Percentiles rank a stretch among this genome's conserved stretches.
Evolutionary conservation across 352 stramenopile species (phyloP).

Genomic region (Phytopythium oedochilum): DNA sequence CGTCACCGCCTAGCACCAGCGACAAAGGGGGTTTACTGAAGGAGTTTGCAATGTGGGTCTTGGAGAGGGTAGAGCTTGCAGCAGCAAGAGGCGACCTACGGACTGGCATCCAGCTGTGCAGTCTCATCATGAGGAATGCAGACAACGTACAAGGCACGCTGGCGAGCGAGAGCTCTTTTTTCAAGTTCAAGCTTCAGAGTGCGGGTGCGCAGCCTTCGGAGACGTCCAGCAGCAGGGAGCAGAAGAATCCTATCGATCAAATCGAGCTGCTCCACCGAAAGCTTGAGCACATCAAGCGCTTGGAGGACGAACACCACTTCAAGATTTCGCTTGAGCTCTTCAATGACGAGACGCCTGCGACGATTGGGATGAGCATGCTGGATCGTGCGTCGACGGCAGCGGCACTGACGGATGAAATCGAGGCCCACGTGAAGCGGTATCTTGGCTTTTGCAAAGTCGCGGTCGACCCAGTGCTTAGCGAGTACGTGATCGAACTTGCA

Average conservation of each 20-base stretch:
- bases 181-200: slow-evolving; percentile 21
- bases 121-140: slow-evolving; percentile 15
- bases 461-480: slow-evolving; percentile 36
- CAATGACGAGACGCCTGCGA: slow-evolving; percentile 45
- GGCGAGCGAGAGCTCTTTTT: slow-evolving; percentile 5
- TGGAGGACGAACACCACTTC: slow-evolving; percentile 43
- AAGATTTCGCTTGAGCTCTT: slow-evolving; percentile 56
- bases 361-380: slow-evolving; percentile 76
- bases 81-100: slow-evolving; percentile 22
- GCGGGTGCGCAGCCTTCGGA: background rate
- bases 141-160: background rate
- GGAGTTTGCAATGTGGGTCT: slow-evolving; percentile 25
- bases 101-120: slow-evolving; percentile 26
- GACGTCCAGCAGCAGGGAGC: background rate
- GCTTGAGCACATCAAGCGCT: slow-evolving; percentile 48
- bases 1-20: too few relatives aligned
- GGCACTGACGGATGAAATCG: slow-evolving; percentile 26
- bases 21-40: slow-evolving; percentile 10
- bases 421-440: slow-evolving; percentile 41
- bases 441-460: slow-evolving; percentile 31
- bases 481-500: slow-evolving; percentile 39
- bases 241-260: slow-evolving; percentile 11
- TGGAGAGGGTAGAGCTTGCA: slow-evolving; percentile 20
- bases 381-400: slow-evolving; percentile 38
- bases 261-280: slow-evolving; percentile 32